Percentiles rank a stretch among this genome's conserved stretches.
Evolutionary conservation across 805 yeast genomes (phyloP).

Genomic region (Wickerhamiella parazyma): DNA sequence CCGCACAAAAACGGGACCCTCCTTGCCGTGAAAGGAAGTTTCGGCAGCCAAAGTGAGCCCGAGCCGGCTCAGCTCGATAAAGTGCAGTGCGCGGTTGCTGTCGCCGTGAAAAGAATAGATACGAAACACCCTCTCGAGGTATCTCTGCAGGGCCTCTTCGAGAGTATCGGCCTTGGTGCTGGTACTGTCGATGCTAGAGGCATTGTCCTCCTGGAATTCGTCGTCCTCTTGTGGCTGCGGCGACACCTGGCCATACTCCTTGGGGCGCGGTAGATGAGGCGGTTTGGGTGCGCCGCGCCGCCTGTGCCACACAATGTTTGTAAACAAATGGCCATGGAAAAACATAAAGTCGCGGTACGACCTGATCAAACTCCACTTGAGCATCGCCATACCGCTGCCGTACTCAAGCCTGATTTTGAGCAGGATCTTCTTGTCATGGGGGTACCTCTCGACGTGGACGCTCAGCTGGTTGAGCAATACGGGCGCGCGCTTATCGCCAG

Average conservation of each 20-base stretch:
- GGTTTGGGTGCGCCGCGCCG: constrained; percentile 24
- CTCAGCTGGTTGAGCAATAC: constrained; percentile 61
- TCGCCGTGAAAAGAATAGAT: constrained; percentile 61
- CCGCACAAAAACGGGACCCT: constrained; percentile 68
- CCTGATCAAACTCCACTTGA: constrained; percentile 69
- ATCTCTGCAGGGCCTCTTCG: constrained; percentile 39
- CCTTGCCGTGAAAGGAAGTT: constrained; percentile 70
- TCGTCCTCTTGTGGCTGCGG: constrained; percentile 3
- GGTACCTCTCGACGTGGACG: constrained; percentile 32
- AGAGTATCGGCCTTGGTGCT: constrained; percentile 7
- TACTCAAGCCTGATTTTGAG: constrained; percentile 71
- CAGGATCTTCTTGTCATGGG: constrained; percentile 25
- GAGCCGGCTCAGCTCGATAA: constrained; percentile 80
- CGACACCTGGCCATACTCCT: constrained; percentile 7
- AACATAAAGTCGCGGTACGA: constrained; percentile 58
- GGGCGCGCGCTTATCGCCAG: constrained; percentile 54
- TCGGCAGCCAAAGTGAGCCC: constrained; percentile 75
- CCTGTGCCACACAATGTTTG: constrained; percentile 6
- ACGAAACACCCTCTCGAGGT: constrained; percentile 47
- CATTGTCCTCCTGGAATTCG: constrained; percentile 2
- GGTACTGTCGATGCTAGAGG: not conserved
- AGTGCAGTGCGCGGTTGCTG: constrained; percentile 68
- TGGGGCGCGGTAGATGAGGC: constrained; percentile 33
- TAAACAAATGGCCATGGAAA: constrained; percentile 47
- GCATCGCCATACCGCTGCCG: constrained; percentile 67